Evolutionary conservation across 2,329 filamentous ascomycete genomes (phyloP), one percentile per base, ranked within the genome.

Genomic region (Epichloe scottii): DNA sequence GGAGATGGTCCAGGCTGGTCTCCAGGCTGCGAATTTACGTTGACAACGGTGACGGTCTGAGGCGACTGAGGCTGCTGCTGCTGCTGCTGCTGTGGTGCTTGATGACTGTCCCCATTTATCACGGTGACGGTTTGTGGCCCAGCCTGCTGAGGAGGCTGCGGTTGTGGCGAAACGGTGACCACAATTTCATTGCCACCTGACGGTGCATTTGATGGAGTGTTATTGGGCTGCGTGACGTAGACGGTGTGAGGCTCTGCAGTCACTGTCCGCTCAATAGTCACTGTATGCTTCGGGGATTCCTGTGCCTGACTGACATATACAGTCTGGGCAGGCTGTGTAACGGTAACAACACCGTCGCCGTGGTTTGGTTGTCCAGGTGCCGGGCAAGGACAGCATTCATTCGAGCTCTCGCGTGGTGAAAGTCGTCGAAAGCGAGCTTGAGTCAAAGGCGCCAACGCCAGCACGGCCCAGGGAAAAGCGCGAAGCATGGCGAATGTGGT

Each of bases 311-410:
- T 48, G 33, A 59, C 52, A 2, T 59, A 64, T 7, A 65, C 54
- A 17, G 63, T 67, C 46, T 63, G 55, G 34, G 53, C 55, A 26
- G 55, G 51, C 8, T 56, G 51, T 40, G 60, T 63, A 33, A 65
- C 54, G 19, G 61, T 65, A 37, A 66, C 55, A 11, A 60, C 62
- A 8, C 53, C 51, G 8, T 42, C 35, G 12, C 45, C 56, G n/a
- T 54, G 50, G 8, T 46, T 50, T 21, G 54, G 30, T 12, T 50
- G 53, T 21, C 54, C 54, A 17, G 59, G 41, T 10, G 51, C 46
- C 5, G 59, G 51, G 23, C 66, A 68, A 35, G 65, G 60, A 41
- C 63, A 65, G 47, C 62, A 66, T 45, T 61, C 58, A 4, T 59
- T 51, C n/a, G 48, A 50, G 15, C 55, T 50, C 14, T 52, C 53